Evolutionary conservation across 2,329 filamentous ascomycete genomes (phyloP), one percentile per base, ranked within the genome.

Genomic region (Immersiporthe knoxdaviesiana): DNA sequence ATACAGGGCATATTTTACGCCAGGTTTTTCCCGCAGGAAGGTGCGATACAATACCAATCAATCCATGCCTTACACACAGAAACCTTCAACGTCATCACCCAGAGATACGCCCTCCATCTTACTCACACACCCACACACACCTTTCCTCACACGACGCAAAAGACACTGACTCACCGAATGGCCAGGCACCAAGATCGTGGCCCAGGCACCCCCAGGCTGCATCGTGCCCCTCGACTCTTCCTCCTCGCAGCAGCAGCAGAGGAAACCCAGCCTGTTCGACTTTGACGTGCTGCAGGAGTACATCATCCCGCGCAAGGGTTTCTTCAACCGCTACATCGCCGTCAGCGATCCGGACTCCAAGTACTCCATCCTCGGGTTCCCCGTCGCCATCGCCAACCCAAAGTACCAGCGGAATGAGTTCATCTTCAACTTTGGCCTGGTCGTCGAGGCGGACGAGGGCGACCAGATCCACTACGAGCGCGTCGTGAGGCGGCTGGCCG

Each of bases 371-470:
- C 86, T 99, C 44, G 93, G 94, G 21, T 93, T 94, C 75, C 96
- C 96, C 0, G 91, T 98, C 66, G 95, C 93, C 77, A 93, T 98
- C 77, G 89, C 91, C 65, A 88, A 94, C 72, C 87, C 90, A 67
- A 91, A 91, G 74, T 97, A 98, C 77, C 89, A 91, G 76, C 91
- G 96, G 69, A 97, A 97, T 80, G 93, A 97, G 79, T 98, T 97
- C 84, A 97, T 97, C 77, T 99, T 98, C 87, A 98, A 98, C 80
- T 97, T 98, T 77, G 94, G 93, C 70, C 84, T 98, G 59, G 91
- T 97, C 37, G 84, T 97, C 41, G 67, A 68, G 54, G 65, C 72
- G 72, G 68, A 80, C 61, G 84, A 85, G 65, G 82, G 83, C 66
- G 92, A 97, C 76, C 92, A 92, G 78, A 87, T 88, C 63, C 91